Conservation (phyloP, 495 filamentous ascomycete species). For the Niebla homalea region DNA sequence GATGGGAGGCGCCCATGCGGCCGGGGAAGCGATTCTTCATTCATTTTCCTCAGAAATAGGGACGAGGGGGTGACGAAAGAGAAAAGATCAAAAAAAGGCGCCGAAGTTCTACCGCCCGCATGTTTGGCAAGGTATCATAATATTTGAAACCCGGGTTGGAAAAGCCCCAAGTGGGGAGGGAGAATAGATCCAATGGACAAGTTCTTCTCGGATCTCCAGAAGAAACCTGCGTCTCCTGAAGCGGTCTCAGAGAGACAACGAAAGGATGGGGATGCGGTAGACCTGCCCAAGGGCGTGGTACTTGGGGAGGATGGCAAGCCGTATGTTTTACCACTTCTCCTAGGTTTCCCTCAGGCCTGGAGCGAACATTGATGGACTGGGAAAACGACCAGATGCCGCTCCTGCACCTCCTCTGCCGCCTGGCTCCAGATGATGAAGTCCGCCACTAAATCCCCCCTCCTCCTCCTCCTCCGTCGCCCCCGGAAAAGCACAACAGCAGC, state of each 20-base stretch:
- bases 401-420: constrained; percentile 63
- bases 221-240: not conserved
- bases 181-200: constrained; percentile 8
- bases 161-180: not conserved
- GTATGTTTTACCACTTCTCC: constrained; percentile 43
- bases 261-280: constrained; percentile 21
- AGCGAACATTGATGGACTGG: constrained; percentile 13
- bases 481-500: no score
- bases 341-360: no score
- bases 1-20: not conserved
- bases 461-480: constrained; percentile 13
- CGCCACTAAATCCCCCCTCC: constrained; percentile 5
- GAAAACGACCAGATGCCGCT: constrained; percentile 54
- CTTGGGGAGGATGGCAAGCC: constrained; percentile 91
- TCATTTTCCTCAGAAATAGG: not conserved
- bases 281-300: constrained; percentile 64
- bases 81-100: not conserved
- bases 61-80: not conserved
- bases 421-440: constrained; percentile 56
- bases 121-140: no score
- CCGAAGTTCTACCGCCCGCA: not conserved
- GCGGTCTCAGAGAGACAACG: constrained; percentile 13
- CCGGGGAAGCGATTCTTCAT: not conserved
- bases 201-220: constrained; percentile 9
- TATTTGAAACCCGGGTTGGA: no score